Percentiles rank a stretch among this genome's conserved stretches.
Evolutionary conservation across 108 stramenopile genomes (phyloP).

Genomic region (Stephanodiscus triporus): DNA sequence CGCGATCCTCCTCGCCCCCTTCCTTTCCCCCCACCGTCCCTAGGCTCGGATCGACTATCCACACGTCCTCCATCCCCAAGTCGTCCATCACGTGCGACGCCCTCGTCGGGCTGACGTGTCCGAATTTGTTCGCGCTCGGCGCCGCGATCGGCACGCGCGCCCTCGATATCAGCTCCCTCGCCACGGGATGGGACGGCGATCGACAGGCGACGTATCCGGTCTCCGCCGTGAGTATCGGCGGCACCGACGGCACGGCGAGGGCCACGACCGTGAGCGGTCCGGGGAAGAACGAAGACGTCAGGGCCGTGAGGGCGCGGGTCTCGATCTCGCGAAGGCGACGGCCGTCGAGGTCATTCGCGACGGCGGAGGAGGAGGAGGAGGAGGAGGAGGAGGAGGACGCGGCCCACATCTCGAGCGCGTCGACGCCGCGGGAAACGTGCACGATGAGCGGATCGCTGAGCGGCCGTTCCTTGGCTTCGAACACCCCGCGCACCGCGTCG

Average conservation of each 20-base stretch:
- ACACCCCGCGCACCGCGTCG: slow-evolving; percentile 84
- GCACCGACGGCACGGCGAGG: slow-evolving; percentile 74
- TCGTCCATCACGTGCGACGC: slow-evolving; percentile 96
- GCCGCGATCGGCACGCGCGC: slow-evolving; percentile 96
- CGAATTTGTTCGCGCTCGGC: slow-evolving; percentile 98
- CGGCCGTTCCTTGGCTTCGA: slow-evolving; percentile 93
- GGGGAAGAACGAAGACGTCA: slow-evolving; percentile 87
- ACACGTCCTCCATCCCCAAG: slow-evolving; percentile 84
- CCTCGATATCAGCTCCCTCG: slow-evolving; percentile 74
- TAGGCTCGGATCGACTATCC: slow-evolving; percentile 70
- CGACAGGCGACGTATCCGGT: slow-evolving; percentile 98
- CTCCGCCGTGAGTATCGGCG: slow-evolving; percentile 84
- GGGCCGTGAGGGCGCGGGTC: slow-evolving; percentile 42
- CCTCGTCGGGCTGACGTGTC: slow-evolving; percentile 94
- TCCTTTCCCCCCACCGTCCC: slow-evolving; percentile 1
- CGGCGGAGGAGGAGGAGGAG: neutral
- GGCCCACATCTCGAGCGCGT: slow-evolving; percentile 77
- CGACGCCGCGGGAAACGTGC: slow-evolving; percentile 80
- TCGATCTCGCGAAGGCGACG: slow-evolving; percentile 42
- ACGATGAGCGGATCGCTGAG: slow-evolving; percentile 96
- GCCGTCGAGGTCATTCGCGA: neutral
- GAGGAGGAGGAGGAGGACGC: slow-evolving; percentile 36
- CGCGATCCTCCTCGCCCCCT: neutral
- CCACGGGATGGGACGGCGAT: slow-evolving; percentile 89
- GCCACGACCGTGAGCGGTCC: slow-evolving; percentile 94